Evolutionary conservation across 1,284 basidiomycete genomes (phyloP).

Genomic region (Cryptococcus sp.): DNA sequence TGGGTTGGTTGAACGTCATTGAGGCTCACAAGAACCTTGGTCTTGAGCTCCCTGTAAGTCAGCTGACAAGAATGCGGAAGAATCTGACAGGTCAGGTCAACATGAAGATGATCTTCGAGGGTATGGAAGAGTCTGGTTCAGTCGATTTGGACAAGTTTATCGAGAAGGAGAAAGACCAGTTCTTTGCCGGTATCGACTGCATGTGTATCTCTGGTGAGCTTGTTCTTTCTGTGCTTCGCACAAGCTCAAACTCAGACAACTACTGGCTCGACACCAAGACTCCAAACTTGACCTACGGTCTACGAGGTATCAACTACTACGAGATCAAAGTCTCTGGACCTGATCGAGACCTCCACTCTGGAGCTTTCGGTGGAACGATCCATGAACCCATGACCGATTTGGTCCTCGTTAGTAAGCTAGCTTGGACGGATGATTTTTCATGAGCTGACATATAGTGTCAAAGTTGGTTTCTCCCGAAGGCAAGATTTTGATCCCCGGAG

Average conservation of each 20-base stretch:
- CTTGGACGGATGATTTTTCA: neutral
- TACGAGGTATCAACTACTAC: slow-evolving; percentile 86
- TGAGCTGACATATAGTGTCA: slow-evolving; percentile 47
- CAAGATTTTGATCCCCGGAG: slow-evolving; percentile 83
- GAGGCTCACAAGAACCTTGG: slow-evolving; percentile 75
- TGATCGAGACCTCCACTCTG: slow-evolving; percentile 86
- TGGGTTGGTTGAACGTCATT: slow-evolving; percentile 93
- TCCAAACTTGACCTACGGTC: slow-evolving; percentile 51
- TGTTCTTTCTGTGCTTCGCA: too few relatives aligned
- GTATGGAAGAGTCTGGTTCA: slow-evolving; percentile 96
- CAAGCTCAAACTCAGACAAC: slow-evolving; percentile 40
- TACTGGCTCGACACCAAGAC: slow-evolving; percentile 52
- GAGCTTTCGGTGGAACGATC: slow-evolving; percentile 78
- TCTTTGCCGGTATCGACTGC: slow-evolving; percentile 87
- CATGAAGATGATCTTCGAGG: slow-evolving; percentile 90
- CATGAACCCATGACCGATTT: slow-evolving; percentile 74
- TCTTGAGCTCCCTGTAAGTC: slow-evolving; percentile 66
- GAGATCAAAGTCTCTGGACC: slow-evolving; percentile 80
- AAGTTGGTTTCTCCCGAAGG: slow-evolving; percentile 80
- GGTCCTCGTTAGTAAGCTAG: slow-evolving; percentile 48
- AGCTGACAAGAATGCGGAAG: neutral
- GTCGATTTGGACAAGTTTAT: slow-evolving; percentile 92
- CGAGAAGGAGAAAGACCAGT: slow-evolving; percentile 69
- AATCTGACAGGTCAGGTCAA: slow-evolving; percentile 57
- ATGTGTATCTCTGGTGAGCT: slow-evolving; percentile 80